Evolutionary conservation across 768 basidiomycete species (phyloP).

Genomic region (Tylopilus felleus): DNA sequence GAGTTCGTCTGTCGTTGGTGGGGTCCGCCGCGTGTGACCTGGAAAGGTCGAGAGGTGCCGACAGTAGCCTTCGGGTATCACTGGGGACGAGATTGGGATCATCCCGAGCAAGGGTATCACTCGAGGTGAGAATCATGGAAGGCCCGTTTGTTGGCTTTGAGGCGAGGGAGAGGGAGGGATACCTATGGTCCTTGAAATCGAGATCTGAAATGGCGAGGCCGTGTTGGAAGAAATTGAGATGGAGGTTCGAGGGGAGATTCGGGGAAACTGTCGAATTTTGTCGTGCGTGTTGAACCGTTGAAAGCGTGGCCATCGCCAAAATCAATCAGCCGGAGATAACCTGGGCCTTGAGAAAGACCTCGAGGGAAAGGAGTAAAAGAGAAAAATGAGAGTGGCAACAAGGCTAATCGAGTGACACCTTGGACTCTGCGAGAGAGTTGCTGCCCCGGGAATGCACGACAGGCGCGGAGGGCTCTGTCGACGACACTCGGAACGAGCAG

Average conservation of each 20-base stretch:
- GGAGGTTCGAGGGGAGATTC: constrained; percentile 32
- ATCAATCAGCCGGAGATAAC: constrained; percentile 22
- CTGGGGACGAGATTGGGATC: constrained; percentile 6
- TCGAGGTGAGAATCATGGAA: constrained; percentile 29
- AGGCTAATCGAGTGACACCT: constrained; percentile 2
- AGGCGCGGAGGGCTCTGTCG: not conserved
- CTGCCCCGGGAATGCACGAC: not conserved
- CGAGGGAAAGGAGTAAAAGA: constrained; percentile 10
- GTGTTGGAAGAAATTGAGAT: constrained; percentile 47
- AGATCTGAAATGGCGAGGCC: constrained; percentile 54
- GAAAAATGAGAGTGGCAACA: constrained; percentile 5
- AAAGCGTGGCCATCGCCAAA: constrained; percentile 42
- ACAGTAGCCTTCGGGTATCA: constrained; percentile 13
- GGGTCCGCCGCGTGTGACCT: constrained; percentile 15
- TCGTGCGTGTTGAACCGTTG: constrained; percentile 46
- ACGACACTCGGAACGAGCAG: not conserved
- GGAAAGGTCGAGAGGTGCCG: constrained; percentile 11
- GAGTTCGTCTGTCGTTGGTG: constrained; percentile 21
- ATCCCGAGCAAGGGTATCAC: constrained; percentile 28
- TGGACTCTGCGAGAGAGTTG: not conserved
- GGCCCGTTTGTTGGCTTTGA: constrained; percentile 23
- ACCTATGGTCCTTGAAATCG: constrained; percentile 63
- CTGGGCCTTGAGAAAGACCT: constrained; percentile 12
- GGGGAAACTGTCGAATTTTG: constrained; percentile 35
- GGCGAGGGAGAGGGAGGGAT: constrained; percentile 37